A percentile compares a stretch with the other conserved stretches of the same genome.
phyloP scores from a whole-genome alignment of 345 rosid species.

The Eutrema yunnanense region DNA sequence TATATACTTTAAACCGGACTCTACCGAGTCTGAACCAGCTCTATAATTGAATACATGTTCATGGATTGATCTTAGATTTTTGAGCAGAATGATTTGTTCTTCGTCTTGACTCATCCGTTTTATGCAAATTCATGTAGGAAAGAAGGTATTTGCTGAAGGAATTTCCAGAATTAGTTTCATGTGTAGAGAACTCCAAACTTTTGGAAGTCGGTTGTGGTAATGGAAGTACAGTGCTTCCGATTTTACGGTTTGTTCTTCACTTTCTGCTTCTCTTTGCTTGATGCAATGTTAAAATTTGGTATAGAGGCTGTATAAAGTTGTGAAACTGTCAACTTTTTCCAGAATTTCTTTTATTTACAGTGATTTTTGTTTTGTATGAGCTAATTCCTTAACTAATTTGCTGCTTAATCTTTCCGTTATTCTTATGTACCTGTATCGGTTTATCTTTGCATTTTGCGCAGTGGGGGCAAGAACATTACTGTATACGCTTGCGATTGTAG shows the following conservation, averaged over 20 bases:
- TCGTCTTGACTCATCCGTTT: background rate
- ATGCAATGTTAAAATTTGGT: background rate
- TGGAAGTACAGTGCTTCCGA: conserved; percentile 78
- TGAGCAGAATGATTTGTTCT: background rate
- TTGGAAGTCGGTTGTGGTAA: conserved; percentile 93
- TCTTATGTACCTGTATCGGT: background rate
- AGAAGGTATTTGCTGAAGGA: conserved; percentile 85
- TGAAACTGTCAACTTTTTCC: background rate
- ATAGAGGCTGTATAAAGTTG: background rate
- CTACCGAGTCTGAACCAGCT: background rate
- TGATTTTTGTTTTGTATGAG: background rate
- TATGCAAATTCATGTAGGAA: conserved; percentile 43
- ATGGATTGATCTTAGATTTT: background rate
- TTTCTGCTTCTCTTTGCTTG: background rate
- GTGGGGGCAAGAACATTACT: conserved; percentile 48
- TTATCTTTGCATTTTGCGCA: conserved; percentile 27
- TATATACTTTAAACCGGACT: too few relatives aligned
- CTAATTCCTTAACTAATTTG: background rate
- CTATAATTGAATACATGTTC: background rate
- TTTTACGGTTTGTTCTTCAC: conserved; percentile 43
- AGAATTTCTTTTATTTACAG: too few relatives aligned
- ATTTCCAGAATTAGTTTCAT: conserved; percentile 67
- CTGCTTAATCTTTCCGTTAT: background rate
- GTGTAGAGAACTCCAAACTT: conserved; percentile 44
- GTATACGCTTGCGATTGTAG: conserved; percentile 91